These are phyloP conservation scores for Candolleomyces efflorescens DNA, from an alignment of 768 basidiomycete species.

Conservation along the genomic window DNA sequence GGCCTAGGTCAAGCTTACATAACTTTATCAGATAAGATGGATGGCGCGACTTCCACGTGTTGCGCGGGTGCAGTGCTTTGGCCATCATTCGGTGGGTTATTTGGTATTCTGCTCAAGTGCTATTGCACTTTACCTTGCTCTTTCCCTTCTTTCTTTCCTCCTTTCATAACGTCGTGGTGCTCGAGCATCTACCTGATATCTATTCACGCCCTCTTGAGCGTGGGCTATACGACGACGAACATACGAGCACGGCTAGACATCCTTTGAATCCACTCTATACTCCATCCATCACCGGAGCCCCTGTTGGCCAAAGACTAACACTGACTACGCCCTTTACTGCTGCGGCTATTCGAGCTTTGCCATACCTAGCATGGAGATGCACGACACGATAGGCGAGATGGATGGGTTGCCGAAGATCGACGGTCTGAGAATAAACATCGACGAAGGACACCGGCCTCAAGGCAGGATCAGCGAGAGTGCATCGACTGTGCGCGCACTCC, in stretches of 20 bases:
- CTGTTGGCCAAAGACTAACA: too few relatives aligned
- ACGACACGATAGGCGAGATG: background rate
- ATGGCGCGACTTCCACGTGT: conserved; percentile 5
- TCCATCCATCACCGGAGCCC: too few relatives aligned
- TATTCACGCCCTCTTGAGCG: too few relatives aligned
- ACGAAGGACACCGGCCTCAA: background rate
- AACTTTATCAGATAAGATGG: conserved; percentile 5
- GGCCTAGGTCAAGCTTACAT: background rate
- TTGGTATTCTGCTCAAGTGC: background rate
- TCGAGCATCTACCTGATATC: background rate
- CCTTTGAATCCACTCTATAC: too few relatives aligned
- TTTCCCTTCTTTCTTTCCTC: background rate
- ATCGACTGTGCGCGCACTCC: conserved; percentile 6
- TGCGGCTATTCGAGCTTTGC: too few relatives aligned
- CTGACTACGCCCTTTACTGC: too few relatives aligned
- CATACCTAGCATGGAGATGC: background rate
- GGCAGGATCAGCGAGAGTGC: conserved; percentile 8
- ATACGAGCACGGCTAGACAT: too few relatives aligned
- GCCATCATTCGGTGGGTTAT: too few relatives aligned
- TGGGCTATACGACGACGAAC: too few relatives aligned
- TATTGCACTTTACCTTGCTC: background rate
- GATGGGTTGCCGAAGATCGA: background rate
- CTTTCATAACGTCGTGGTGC: background rate
- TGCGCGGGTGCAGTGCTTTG: background rate
- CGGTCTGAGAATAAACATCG: background rate